Evolutionary conservation across 257 asterid genomes (phyloP).

Genomic region (Lycium barbarum): DNA sequence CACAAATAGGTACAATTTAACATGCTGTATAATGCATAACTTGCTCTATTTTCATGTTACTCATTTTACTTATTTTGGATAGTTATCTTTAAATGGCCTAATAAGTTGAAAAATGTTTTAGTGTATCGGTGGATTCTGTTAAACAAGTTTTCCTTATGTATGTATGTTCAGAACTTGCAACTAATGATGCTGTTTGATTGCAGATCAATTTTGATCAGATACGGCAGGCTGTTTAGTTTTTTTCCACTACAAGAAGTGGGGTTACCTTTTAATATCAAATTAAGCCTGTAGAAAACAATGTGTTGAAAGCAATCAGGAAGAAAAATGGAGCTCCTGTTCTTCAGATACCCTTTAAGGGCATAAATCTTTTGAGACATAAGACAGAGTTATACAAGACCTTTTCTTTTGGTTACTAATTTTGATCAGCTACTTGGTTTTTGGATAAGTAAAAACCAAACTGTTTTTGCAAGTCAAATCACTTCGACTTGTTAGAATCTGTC

Average conservation of each 20-base stretch:
- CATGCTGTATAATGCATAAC: no score
- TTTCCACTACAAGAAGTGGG: constrained; percentile 40
- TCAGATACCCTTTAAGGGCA: constrained; percentile 9
- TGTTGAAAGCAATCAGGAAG: not conserved
- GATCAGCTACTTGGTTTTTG: not conserved
- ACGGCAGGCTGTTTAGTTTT: constrained; percentile 27
- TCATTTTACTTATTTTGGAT: no score
- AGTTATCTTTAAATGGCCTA: not conserved
- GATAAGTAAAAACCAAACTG: not conserved
- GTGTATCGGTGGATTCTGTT: not conserved
- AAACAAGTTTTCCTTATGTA: not conserved
- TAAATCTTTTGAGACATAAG: not conserved
- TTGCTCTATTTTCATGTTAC: not conserved
- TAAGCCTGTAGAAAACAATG: not conserved
- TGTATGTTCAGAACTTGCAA: not conserved
- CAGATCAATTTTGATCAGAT: constrained; percentile 57
- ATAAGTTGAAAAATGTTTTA: not conserved
- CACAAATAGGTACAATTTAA: not conserved
- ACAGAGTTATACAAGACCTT: not conserved
- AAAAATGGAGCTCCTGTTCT: constrained; percentile 16
- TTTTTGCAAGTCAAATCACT: constrained; percentile 24
- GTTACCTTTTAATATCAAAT: constrained; percentile 35
- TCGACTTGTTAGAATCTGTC: constrained; percentile 4
- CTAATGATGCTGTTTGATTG: constrained; percentile 32
- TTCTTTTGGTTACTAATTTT: constrained; percentile 22